A percentile compares a stretch with the other conserved stretches of the same genome.
Conservation (phyloP, 306 rosid species). For the Quercus dentata region DNA sequence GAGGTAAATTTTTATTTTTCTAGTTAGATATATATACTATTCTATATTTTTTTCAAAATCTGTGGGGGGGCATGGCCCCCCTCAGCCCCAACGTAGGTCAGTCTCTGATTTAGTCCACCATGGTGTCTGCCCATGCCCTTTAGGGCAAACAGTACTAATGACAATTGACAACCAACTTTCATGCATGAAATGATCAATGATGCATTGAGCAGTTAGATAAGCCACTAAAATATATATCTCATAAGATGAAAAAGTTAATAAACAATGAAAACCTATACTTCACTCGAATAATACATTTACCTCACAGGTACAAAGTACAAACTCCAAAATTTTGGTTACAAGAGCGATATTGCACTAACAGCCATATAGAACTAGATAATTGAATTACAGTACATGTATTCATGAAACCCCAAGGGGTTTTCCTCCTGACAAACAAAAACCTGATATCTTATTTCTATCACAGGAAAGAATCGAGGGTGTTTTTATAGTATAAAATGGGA, state of each 20-base stretch:
- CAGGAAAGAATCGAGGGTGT: slow-evolving; percentile 28
- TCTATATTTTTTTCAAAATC: no score
- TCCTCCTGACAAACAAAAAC: slow-evolving; percentile 38
- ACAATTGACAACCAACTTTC: no score
- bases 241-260: background rate
- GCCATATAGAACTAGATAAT: slow-evolving; percentile 35
- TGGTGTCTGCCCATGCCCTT: no score
- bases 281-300: slow-evolving; percentile 9
- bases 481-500: no score
- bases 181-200: no score
- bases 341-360: slow-evolving; percentile 25
- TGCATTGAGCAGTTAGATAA: background rate
- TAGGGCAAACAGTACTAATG: no score
- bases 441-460: slow-evolving; percentile 45
- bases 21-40: no score
- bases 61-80: no score
- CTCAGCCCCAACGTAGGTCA: no score
- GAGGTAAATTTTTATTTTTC: no score
- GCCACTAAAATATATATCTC: background rate
- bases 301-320: slow-evolving; percentile 25
- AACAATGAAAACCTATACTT: slow-evolving; percentile 14
- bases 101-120: no score
- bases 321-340: slow-evolving; percentile 37
- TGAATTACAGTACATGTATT: slow-evolving; percentile 40
- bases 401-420: slow-evolving; percentile 30